A percentile compares a stretch with the other conserved stretches of the same genome.
These are phyloP conservation scores for Penicilliopsis zonata DNA, from an alignment of 495 filamentous ascomycete species.

Conservation along the genomic window DNA sequence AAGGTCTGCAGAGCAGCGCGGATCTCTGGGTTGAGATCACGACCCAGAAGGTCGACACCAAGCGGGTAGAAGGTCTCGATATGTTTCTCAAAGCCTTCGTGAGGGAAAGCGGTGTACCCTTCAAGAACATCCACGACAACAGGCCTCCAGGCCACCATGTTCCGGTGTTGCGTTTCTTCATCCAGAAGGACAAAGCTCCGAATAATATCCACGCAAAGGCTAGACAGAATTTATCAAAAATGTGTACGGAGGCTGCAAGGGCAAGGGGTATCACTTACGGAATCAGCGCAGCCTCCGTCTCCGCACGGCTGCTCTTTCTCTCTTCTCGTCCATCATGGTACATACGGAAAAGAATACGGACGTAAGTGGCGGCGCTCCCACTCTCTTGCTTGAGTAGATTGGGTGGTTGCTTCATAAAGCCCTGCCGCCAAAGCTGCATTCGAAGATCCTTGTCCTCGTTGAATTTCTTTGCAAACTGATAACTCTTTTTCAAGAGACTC, in stretches of 20 bases:
- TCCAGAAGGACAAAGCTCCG: conserved; percentile 70
- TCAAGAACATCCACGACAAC: conserved; percentile 98
- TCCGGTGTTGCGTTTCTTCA: conserved; percentile 89
- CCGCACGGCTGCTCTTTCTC: conserved; percentile 58
- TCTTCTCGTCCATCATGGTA: conserved; percentile 82
- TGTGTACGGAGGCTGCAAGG: not conserved
- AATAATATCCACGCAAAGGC: conserved; percentile 85
- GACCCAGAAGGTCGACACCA: conserved; percentile 66
- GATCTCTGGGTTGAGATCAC: conserved; percentile 70
- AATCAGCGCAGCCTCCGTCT: conserved; percentile 84
- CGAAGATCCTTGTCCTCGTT: conserved; percentile 94
- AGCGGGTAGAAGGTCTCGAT: conserved; percentile 77
- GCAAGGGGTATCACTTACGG: conserved; percentile 43
- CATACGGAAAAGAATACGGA: conserved; percentile 91
- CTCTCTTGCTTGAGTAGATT: conserved; percentile 98
- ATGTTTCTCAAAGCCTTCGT: conserved; percentile 70
- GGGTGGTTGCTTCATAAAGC: conserved; percentile 99
- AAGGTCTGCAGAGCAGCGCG: conserved; percentile 63
- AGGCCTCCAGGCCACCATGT: conserved; percentile 91
- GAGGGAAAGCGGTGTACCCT: conserved; percentile 78
- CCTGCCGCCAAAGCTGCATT: conserved; percentile 89
- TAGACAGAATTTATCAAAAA: conserved; percentile 13
- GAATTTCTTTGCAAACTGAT: conserved; percentile 91
- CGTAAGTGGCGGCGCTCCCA: conserved; percentile 84
- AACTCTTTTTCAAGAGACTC: conserved; percentile 86